Evolutionary conservation across 306 rosid genomes (phyloP), one percentile per base, ranked within the genome.

Genomic region (Citrullus mucosospermus): DNA sequence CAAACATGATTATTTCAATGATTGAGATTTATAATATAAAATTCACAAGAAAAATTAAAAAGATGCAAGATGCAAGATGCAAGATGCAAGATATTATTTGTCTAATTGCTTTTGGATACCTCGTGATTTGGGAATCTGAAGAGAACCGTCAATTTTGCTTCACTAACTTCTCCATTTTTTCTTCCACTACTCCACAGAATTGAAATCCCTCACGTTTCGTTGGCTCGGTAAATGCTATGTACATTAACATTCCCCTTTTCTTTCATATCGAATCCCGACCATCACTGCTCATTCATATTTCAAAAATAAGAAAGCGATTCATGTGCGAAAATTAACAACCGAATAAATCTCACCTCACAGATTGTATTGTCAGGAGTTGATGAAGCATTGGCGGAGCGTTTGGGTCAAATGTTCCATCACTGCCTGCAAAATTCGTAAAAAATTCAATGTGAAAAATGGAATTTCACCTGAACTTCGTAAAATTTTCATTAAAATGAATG

Each of bases 81-180:
- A 76, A 59, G 39, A 48, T 61, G 62, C 36, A 17, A 61, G 59
- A 69, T 16, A 63, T 25, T 70, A 41, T 41, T 50, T 44, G 34
- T 14, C 75, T 43, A 78, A 63, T 82, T 79, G 78, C 71, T 70
- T 46, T 56, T 63, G 61, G 67, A 58, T 66, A 28, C 80, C 79
- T 65, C 44, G 17, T n/a, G 74, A 46, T 50, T 43, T 75, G 77
- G 71, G 66, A 48, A 55, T 70, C 81, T 25, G 66, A 66, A 84
- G 79, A 79, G 81, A 66, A 34, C 88, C 87, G 80, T 80, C 67
- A 32, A 76, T 68, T 74, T 83, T 87, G 88, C 86, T 85, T 78
- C 69, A 9, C 59, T 75, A 72, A 84, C 79, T 80, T 72, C 76
- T 46, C 46, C 81, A 71, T 71, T 71, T 59, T 22, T 48, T 71